Percentiles rank a stretch among this genome's conserved stretches.
phyloP scores from a whole-genome alignment of 805 yeast genomes.

The Wickerhamomyces chambardii region DNA sequence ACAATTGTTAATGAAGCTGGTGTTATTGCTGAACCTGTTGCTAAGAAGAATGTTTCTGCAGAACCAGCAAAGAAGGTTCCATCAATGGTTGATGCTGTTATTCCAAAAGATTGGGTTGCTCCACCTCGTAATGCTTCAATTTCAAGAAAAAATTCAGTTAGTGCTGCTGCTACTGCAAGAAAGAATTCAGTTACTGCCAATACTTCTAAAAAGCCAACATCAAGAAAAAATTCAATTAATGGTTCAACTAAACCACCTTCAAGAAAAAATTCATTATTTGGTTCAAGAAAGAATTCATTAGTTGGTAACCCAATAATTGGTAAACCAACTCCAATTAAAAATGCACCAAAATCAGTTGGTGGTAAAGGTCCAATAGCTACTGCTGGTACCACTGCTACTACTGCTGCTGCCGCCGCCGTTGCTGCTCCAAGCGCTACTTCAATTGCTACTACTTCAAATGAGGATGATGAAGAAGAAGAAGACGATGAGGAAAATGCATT shows the following conservation, averaged over 20 bases:
- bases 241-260: slow-evolving; percentile 1
- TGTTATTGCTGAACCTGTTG: background rate
- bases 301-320: background rate
- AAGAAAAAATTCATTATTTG: slow-evolving; percentile 1
- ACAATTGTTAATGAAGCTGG: slow-evolving; percentile 2
- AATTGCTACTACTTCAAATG: slow-evolving; percentile 1
- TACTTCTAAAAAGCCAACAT: background rate
- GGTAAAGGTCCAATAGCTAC: slow-evolving; percentile 1
- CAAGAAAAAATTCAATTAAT: background rate
- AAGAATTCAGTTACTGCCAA: background rate
- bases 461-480: slow-evolving; percentile 6
- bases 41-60: background rate
- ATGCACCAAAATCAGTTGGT: background rate
- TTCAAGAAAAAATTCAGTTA: background rate
- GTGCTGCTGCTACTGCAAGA: background rate
- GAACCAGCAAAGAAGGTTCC: background rate
- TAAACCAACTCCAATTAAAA: background rate
- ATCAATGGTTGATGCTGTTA: slow-evolving; percentile 5
- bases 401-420: background rate
- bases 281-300: slow-evolving; percentile 9
- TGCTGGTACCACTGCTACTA: slow-evolving; percentile 1
- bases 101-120: slow-evolving; percentile 3
- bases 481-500: slow-evolving; percentile 10
- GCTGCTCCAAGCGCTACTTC: background rate
- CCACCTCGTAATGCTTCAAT: background rate